A percentile compares a stretch with the other conserved stretches of the same genome.
Evolutionary conservation across 345 rosid genomes (phyloP).

Genomic region (Eucalyptus decipiens): DNA sequence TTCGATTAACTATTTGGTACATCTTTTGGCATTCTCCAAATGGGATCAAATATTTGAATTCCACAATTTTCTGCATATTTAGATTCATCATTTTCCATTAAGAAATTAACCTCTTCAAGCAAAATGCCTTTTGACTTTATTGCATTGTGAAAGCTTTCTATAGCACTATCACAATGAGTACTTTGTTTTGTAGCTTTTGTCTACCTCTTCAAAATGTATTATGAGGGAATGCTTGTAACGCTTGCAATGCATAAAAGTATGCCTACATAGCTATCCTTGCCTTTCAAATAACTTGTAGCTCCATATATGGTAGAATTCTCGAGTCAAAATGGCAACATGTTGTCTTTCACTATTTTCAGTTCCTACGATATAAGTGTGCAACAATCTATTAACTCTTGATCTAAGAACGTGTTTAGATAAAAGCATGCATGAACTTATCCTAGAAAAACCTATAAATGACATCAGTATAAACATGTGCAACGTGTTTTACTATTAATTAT

Average conservation of each 20-base stretch:
- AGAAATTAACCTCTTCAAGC: neutral
- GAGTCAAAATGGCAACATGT: neutral
- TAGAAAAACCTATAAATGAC: neutral
- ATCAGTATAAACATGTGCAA: neutral
- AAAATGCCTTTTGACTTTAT: no score
- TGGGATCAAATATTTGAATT: neutral
- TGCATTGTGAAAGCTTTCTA: neutral
- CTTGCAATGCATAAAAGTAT: no score
- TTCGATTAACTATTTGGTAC: fast-evolving
- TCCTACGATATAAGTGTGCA: neutral
- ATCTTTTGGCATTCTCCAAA: neutral
- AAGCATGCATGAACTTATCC: neutral
- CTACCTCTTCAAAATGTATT: neutral
- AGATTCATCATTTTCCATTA: no score
- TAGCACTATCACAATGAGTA: neutral
- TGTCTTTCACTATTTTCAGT: no score
- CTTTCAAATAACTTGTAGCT: neutral
- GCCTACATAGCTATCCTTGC: neutral
- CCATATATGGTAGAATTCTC: neutral
- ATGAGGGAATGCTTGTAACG: neutral
- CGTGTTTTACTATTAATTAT: neutral
- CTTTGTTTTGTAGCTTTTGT: no score
- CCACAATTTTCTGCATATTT: no score
- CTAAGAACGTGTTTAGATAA: neutral
- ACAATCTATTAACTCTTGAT: neutral